These are phyloP conservation scores for Hanseniaspora clermontiae DNA, from an alignment of 805 yeast genomes.

Conservation along the genomic window DNA sequence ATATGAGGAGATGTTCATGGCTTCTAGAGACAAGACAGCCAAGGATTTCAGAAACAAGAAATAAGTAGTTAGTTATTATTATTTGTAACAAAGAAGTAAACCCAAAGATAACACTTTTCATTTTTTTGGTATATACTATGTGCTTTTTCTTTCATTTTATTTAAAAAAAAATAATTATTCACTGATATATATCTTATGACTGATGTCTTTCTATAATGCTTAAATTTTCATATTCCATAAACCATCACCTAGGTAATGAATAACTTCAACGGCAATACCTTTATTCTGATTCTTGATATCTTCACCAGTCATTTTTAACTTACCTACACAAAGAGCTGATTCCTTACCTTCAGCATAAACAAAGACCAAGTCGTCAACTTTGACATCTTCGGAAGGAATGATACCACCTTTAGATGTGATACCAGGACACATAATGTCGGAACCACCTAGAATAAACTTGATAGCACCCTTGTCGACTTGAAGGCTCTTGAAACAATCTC, in stretches of 20 bases:
- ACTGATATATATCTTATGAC: background rate
- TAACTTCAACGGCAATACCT: slow-evolving; percentile 77
- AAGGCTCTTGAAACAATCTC: slow-evolving; percentile 62
- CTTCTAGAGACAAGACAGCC: slow-evolving; percentile 35
- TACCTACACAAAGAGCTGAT: slow-evolving; percentile 81
- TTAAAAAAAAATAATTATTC: too few relatives aligned
- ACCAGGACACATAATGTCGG: slow-evolving; percentile 95
- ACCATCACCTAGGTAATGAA: slow-evolving; percentile 82
- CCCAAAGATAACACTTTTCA: too few relatives aligned
- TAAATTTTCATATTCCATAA: slow-evolving; percentile 55
- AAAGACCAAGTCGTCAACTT: slow-evolving; percentile 59
- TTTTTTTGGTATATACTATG: too few relatives aligned
- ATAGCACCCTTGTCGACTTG: slow-evolving; percentile 94
- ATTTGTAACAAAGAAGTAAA: background rate
- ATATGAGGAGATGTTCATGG: slow-evolving; percentile 57
- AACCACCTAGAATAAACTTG: slow-evolving; percentile 88
- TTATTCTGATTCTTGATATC: slow-evolving; percentile 74
- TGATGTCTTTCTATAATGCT: slow-evolving; percentile 17
- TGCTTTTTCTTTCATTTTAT: too few relatives aligned
- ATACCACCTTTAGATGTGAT: slow-evolving; percentile 74
- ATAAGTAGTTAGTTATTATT: background rate
- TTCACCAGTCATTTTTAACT: slow-evolving; percentile 72
- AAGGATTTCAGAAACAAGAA: slow-evolving; percentile 13
- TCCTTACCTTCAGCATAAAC: slow-evolving; percentile 90
- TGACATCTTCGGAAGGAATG: slow-evolving; percentile 50